Conservation (phyloP, 345 rosid genomes). For the Ricinus communis region DNA sequence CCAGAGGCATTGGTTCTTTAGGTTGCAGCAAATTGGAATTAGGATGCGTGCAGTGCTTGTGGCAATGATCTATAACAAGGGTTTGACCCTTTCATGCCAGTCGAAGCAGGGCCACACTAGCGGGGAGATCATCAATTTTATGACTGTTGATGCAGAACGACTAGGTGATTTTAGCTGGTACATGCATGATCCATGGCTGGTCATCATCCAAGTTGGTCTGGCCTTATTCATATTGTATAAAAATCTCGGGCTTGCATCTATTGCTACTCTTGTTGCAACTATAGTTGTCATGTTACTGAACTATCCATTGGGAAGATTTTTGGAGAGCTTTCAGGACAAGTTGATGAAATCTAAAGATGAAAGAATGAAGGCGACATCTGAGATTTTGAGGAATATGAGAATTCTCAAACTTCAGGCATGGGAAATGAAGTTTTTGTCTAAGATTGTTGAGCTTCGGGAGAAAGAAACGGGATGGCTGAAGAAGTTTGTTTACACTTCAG, state of each 20-base stretch:
- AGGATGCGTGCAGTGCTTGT: constrained; percentile 22
- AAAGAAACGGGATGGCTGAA: constrained; percentile 34
- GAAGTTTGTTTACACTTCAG: constrained; percentile 25
- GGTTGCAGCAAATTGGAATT: constrained; percentile 29
- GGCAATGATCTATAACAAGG: constrained; percentile 27
- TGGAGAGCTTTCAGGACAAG: constrained; percentile 29
- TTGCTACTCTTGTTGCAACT: constrained; percentile 24
- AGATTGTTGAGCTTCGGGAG: constrained; percentile 28
- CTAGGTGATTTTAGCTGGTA: constrained; percentile 30
- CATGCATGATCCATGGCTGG: constrained; percentile 35
- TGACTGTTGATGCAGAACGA: constrained; percentile 38
- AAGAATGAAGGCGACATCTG: constrained; percentile 37
- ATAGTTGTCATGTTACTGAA: constrained; percentile 27
- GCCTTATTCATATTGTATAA: constrained; percentile 30
- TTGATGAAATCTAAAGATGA: constrained; percentile 37
- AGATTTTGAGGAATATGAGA: constrained; percentile 34
- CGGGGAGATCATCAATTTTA: constrained; percentile 38
- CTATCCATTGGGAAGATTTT: constrained; percentile 29
- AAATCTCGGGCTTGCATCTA: constrained; percentile 28
- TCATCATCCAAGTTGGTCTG: constrained; percentile 29
- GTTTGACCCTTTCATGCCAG: constrained; percentile 28
- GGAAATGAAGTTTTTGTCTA: constrained; percentile 41
- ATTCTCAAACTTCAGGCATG: constrained; percentile 43
- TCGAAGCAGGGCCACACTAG: constrained; percentile 33
- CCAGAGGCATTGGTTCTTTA: constrained; percentile 30